A percentile compares a stretch with the other conserved stretches of the same genome.
Evolutionary conservation across 1,139 yeast species (phyloP).

Genomic region (Taphrina wiesneri): DNA sequence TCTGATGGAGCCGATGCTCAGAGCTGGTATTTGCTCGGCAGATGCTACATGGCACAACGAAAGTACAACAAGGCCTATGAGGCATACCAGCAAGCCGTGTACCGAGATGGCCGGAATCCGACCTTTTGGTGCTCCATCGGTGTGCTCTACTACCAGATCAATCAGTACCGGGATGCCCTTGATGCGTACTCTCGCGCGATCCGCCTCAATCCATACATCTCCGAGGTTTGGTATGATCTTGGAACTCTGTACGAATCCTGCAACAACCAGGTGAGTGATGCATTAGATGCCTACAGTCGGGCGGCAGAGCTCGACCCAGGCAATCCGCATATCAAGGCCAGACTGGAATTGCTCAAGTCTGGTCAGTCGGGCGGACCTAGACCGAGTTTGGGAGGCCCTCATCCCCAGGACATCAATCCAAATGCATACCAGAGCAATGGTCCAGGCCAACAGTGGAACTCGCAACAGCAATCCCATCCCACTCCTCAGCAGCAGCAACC

Average conservation of each 20-base stretch:
- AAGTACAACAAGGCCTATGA: slow-evolving; percentile 96
- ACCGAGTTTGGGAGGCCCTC: slow-evolving; percentile 46
- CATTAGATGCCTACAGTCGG: slow-evolving; percentile 92
- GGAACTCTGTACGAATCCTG: slow-evolving; percentile 97
- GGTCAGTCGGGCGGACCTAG: slow-evolving; percentile 56
- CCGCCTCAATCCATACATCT: slow-evolving; percentile 87
- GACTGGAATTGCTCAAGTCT: slow-evolving; percentile 72
- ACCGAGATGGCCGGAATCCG: slow-evolving; percentile 92
- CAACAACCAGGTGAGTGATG: slow-evolving; percentile 91
- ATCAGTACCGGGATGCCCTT: slow-evolving; percentile 92
- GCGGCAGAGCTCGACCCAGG: slow-evolving; percentile 94
- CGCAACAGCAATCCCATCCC: slow-evolving; percentile 39
- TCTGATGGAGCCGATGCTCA: slow-evolving; percentile 90
- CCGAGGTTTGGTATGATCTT: slow-evolving; percentile 97
- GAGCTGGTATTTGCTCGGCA: slow-evolving; percentile 93
- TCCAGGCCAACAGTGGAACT: slow-evolving; percentile 40
- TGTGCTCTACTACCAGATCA: slow-evolving; percentile 89
- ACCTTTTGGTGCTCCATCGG: slow-evolving; percentile 99
- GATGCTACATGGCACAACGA: slow-evolving; percentile 94
- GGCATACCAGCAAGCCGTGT: slow-evolving; percentile 97
- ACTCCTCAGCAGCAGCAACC: slow-evolving; percentile 9
- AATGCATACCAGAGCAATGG: slow-evolving; percentile 52
- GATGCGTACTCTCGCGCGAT: slow-evolving; percentile 98
- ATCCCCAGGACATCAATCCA: slow-evolving; percentile 50
- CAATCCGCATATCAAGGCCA: slow-evolving; percentile 88